A percentile compares a stretch with the other conserved stretches of the same genome.
Conservation (phyloP, 106 monocot species). For the Dioscorea dumetorum region DNA sequence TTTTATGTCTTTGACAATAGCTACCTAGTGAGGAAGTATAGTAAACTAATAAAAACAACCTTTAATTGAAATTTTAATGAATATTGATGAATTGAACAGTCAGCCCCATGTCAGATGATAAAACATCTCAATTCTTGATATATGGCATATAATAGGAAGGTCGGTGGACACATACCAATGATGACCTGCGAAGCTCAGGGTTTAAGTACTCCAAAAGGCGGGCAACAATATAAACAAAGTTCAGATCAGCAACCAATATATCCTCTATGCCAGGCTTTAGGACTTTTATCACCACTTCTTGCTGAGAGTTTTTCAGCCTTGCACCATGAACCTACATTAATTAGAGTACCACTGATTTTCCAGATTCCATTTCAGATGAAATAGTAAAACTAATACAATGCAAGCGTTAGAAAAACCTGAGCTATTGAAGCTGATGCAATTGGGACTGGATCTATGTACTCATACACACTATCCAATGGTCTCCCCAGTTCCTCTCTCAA, state of each 20-base stretch:
- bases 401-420: conserved; percentile 42
- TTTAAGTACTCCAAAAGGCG: conserved; percentile 87
- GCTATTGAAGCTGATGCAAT: conserved; percentile 95
- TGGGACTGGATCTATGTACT: conserved; percentile 86
- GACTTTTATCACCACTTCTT: conserved; percentile 96
- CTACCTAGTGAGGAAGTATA: conserved; percentile 48
- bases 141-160: neutral
- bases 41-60: conserved; percentile 3
- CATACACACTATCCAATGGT: conserved; percentile 79
- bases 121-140: too few relatives aligned
- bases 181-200: conserved; percentile 78
- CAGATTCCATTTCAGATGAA: conserved; percentile 2
- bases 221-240: conserved; percentile 85
- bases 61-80: too few relatives aligned
- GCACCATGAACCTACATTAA: conserved; percentile 78
- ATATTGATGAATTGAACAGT: too few relatives aligned
- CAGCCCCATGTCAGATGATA: neutral
- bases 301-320: conserved; percentile 68
- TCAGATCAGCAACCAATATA: conserved; percentile 86
- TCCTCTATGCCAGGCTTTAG: conserved; percentile 94
- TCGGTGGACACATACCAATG: conserved; percentile 51
- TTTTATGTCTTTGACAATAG: conserved; percentile 78
- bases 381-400: neutral
- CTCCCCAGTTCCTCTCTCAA: conserved; percentile 67
- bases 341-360: neutral